Evolutionary conservation across 257 asterid species (phyloP).

Genomic region (Solanum peruvianum): DNA sequence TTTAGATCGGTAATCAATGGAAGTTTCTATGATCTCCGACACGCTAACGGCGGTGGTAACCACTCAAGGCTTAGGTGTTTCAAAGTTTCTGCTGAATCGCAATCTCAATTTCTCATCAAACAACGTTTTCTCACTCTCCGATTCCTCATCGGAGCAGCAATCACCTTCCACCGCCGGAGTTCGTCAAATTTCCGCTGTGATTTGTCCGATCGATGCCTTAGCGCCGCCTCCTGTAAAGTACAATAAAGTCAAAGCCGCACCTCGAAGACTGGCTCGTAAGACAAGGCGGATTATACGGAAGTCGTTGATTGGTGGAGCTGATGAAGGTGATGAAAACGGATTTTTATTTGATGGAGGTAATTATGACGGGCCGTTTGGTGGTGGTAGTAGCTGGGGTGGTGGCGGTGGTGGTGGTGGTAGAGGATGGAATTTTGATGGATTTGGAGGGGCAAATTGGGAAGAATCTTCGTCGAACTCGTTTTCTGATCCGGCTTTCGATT

Average conservation of each 20-base stretch:
- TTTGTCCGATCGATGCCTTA: conserved; percentile 6
- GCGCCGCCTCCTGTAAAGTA: conserved; percentile 33
- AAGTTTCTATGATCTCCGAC: conserved; percentile 43
- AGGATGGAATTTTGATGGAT: conserved; percentile 59
- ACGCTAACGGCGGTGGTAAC: conserved; percentile 37
- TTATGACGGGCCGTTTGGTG: conserved; percentile 24
- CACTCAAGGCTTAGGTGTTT: conserved; percentile 29
- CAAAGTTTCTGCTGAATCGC: conserved; percentile 37
- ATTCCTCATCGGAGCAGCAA: conserved; percentile 31
- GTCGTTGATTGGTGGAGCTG: conserved; percentile 10
- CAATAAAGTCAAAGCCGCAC: conserved; percentile 24
- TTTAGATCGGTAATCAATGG: conserved; percentile 31
- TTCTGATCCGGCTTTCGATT: conserved; percentile 85
- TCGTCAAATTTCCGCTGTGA: conserved; percentile 34
- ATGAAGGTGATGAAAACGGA: conserved; percentile 10
- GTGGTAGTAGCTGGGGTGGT: conserved; percentile 18
- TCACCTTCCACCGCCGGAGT: conserved; percentile 5
- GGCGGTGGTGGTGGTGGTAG: conserved; percentile 19
- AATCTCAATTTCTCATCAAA: neutral
- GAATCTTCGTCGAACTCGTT: conserved; percentile 36
- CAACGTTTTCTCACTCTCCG: conserved; percentile 18
- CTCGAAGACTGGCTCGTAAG: conserved; percentile 33
- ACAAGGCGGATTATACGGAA: conserved; percentile 45
- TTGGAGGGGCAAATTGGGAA: conserved; percentile 61
- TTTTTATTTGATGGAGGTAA: neutral